Conservation (phyloP, 441 rosid genomes). For the Pelargonium citronellum region DNA sequence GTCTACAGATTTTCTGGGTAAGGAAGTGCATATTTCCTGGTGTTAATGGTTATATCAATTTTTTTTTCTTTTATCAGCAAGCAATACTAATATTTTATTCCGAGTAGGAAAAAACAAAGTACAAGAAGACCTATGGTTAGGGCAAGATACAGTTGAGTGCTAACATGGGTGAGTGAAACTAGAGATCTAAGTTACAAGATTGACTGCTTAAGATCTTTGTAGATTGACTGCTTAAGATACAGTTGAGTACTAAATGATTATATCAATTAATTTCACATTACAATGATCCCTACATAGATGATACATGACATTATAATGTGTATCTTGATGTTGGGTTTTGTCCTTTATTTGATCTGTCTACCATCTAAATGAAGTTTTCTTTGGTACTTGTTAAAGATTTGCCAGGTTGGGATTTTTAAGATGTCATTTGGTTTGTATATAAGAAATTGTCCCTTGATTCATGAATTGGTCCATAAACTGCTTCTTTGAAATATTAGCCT, state of each 20-base stretch:
- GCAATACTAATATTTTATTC: too few species aligned
- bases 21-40: too few species aligned
- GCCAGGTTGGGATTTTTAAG: background rate
- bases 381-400: background rate
- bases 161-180: too few species aligned
- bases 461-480: background rate
- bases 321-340: conserved; percentile 14
- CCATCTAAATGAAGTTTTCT: background rate
- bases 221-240: too few species aligned
- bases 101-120: too few species aligned
- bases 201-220: too few species aligned
- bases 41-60: background rate
- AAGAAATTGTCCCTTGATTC: background rate
- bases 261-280: background rate
- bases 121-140: too few species aligned
- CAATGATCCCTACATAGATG: background rate
- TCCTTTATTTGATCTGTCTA: background rate
- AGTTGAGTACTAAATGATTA: background rate
- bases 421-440: background rate
- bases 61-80: too few species aligned
- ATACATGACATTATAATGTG: background rate
- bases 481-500: background rate
- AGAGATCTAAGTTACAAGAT: too few species aligned
- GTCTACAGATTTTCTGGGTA: too few species aligned
- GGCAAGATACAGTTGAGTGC: too few species aligned